Evolutionary conservation across 106 monocot species (phyloP).

Genomic region (Allium fistulosum): DNA sequence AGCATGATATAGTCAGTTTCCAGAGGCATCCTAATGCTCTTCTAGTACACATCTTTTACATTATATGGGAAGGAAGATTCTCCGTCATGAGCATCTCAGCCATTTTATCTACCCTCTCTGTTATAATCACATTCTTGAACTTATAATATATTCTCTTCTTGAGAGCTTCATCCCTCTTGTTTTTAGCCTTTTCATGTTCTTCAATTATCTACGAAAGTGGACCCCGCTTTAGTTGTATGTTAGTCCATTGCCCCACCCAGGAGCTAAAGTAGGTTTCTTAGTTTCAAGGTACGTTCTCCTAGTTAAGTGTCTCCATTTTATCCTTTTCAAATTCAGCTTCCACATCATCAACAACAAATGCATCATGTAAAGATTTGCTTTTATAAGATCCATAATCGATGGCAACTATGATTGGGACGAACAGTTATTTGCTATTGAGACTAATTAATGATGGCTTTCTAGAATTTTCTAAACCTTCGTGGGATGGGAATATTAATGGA

Average conservation of each 20-base stretch:
- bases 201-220: constrained; percentile 70
- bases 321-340: constrained; percentile 82
- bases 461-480: too few species aligned
- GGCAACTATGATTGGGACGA: too few species aligned
- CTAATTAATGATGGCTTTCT: too few species aligned
- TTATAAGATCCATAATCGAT: too few species aligned
- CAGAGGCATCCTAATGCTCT: constrained; percentile 85
- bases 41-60: constrained; percentile 77
- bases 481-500: too few species aligned
- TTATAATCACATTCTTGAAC: constrained; percentile 88
- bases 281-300: constrained; percentile 59
- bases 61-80: constrained; percentile 71
- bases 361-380: constrained; percentile 51
- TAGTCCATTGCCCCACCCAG: constrained; percentile 98
- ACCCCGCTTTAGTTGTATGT: constrained; percentile 78
- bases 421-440: too few species aligned
- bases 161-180: constrained; percentile 73
- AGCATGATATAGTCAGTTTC: constrained; percentile 64
- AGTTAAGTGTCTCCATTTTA: constrained; percentile 33
- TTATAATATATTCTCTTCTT: constrained; percentile 87
- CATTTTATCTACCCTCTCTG: constrained; percentile 82
- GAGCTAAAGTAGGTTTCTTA: constrained; percentile 79
- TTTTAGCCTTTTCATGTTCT: constrained; percentile 76
- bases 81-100: constrained; percentile 62
- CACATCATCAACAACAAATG: constrained; percentile 41